phyloP scores from a whole-genome alignment of 306 rosid species.

The Dalbergia cultrata region DNA sequence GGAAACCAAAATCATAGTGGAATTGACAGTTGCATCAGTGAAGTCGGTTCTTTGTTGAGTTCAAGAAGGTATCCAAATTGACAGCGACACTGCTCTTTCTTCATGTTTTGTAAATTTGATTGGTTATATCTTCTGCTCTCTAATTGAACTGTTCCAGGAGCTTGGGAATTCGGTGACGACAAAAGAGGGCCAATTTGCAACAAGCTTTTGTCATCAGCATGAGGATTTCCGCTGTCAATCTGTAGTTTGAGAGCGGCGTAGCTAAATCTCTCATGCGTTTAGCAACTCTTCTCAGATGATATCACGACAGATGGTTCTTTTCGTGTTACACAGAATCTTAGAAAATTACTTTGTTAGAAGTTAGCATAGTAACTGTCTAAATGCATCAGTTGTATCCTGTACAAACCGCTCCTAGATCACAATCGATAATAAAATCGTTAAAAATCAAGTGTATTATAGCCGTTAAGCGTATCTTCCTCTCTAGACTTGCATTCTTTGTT shows the following conservation, averaged over 20 bases:
- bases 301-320: slow-evolving; percentile 24
- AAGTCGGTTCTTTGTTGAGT: slow-evolving; percentile 45
- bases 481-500: too few relatives aligned
- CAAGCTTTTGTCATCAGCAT: slow-evolving; percentile 40
- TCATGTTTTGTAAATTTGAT: slow-evolving; percentile 24
- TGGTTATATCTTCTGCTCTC: slow-evolving; percentile 17
- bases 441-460: slow-evolving; percentile 59
- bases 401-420: slow-evolving; percentile 47
- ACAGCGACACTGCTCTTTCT: background rate
- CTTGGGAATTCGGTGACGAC: slow-evolving; percentile 69
- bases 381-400: slow-evolving; percentile 46
- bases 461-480: slow-evolving; percentile 2
- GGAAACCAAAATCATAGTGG: slow-evolving; percentile 65
- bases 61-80: slow-evolving; percentile 63
- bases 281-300: slow-evolving; percentile 46
- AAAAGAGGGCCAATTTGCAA: slow-evolving; percentile 33
- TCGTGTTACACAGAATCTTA: slow-evolving; percentile 48
- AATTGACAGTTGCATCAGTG: slow-evolving; percentile 49
- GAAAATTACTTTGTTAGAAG: slow-evolving; percentile 35
- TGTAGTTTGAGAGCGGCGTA: slow-evolving; percentile 34
- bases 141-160: slow-evolving; percentile 62
- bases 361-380: slow-evolving; percentile 39
- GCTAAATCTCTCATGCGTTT: slow-evolving; percentile 27
- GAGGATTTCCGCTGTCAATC: slow-evolving; percentile 36
- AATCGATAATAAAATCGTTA: slow-evolving; percentile 60